Evolutionary conservation across 345 rosid species (phyloP), one percentile per base, ranked within the genome.

Genomic region (Citrus unshiu): DNA sequence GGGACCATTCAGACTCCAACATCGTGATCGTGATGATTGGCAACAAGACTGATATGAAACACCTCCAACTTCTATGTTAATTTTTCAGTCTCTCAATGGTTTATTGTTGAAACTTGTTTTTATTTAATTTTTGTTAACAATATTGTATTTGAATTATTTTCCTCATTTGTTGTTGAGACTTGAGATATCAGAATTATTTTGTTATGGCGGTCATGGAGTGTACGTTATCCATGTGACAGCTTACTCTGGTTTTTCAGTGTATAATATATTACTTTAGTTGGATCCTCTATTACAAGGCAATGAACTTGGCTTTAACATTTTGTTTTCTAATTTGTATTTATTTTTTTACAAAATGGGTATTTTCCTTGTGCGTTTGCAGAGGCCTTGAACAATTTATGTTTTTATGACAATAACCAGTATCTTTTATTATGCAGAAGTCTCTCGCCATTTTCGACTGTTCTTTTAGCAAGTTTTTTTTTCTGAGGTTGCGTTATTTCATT

Each of bases 1-100:
- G 98, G 82, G 97, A 93, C 87, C 98, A 95, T 56, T 98, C 98
- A 1, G 98, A 95, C 73, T 87, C 98, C 88, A 95, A 93, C 80
- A 95, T 93, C 0, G 97, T 93, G 61, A 95, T 93, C 80, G 91
- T 89, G 95, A 73, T 92, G 79, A 93, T 95, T 2, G 98, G 98
- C 67, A 95, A 93, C 90, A 93, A 95, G 83, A 93, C 98, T 0
- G 98, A 95, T 88, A 89, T 95, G 78, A 93, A 92, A 82, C 98
- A 93, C 84, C 98, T 93, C 46, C 46, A 9, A 40, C 46, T 40
- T 9, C 46, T 40, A 9, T 40, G 46, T 40, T 54, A 39, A 22
- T 18, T 59, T 43, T 70, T 75, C 60, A 4, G 9, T 13, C 56
- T 24, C 18, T 5, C 46, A 2, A 27, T 19, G 73, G 57, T 51